Conservation (phyloP, 306 rosid genomes). For the Quercus berberidifolia region DNA sequence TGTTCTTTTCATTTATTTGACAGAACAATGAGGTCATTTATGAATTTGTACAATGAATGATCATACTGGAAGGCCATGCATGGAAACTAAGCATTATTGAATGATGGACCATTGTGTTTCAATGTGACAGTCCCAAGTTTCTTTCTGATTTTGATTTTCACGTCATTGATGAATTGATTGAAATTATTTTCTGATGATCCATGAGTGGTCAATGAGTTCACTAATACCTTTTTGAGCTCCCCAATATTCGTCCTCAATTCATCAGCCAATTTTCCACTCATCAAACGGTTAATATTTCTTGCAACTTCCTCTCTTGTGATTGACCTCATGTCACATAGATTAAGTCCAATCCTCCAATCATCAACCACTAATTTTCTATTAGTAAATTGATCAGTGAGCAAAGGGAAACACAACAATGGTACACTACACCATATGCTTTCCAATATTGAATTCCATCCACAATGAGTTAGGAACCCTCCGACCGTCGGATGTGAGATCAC, state of each 20-base stretch:
- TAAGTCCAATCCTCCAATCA: slow-evolving; percentile 38
- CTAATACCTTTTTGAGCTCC: not conserved
- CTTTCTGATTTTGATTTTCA: slow-evolving; percentile 12
- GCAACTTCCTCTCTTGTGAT: slow-evolving; percentile 20
- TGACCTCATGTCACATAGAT: slow-evolving; percentile 22
- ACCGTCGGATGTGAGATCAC: slow-evolving; percentile 31
- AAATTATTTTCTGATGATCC: slow-evolving; percentile 24
- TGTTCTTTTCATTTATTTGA: too few species aligned
- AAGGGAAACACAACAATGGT: slow-evolving; percentile 31
- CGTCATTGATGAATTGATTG: slow-evolving; percentile 9
- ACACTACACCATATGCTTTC: slow-evolving; percentile 33
- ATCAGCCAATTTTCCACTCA: slow-evolving; percentile 15
- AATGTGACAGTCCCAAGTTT: not conserved
- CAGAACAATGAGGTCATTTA: too few species aligned
- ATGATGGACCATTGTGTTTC: not conserved
- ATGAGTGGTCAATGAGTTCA: not conserved
- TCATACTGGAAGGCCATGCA: too few species aligned
- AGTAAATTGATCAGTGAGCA: slow-evolving; percentile 21
- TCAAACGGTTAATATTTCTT: slow-evolving; percentile 21
- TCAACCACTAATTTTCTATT: slow-evolving; percentile 36
- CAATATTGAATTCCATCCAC: slow-evolving; percentile 38
- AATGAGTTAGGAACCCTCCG: slow-evolving; percentile 34
- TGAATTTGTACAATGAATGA: too few species aligned
- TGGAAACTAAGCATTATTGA: too few species aligned
- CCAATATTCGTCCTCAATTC: slow-evolving; percentile 17